Evolutionary conservation across 2,329 filamentous ascomycete genomes (phyloP), one percentile per base, ranked within the genome.

Genomic region (Paradendryphiella salina): DNA sequence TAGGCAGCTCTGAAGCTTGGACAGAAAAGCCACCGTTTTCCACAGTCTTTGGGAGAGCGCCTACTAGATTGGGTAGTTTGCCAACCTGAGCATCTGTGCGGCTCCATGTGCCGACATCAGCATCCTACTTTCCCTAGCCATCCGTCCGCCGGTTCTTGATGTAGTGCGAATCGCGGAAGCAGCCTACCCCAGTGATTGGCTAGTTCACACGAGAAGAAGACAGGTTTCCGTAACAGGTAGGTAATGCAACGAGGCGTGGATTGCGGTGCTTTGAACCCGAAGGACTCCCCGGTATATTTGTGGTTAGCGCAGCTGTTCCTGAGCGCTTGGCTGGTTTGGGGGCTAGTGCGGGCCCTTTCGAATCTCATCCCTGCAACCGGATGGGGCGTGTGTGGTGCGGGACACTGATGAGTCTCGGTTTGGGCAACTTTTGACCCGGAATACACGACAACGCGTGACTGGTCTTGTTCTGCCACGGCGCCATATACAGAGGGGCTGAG

Each of bases 1-100:
- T 67, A 67, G 68, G 68, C 48, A 71, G 67, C 65, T 69, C 56
- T 54, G 48, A 70, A 66, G 65, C 68, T 70, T 63, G 61, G 66
- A 70, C 68, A 42, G 47, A 46, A 55, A 60, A 59, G 41, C 52
- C 45, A 53, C 67, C 46, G 66, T 50, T 32, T 62, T 69, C 66
- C 32, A 71, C 61, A 46, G 48, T 36, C 40, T 26, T 41, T 44
- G 13, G 41, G 18, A 36, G 43, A 21, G 34, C 54, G 55, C 59
- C 51, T 70, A 54, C 66, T 63, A 31, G 50, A 55, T 55, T 61
- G 33, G 66, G 67, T 53, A 69, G 52, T 60, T 57, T 56, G 57
- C 18, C 28, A 48, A 33, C 47, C 50, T 54, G 60, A 36, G 11
- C 36, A 26, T 52, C 38, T 41, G 26, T 36, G 34, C 35, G 35